phyloP scores from a whole-genome alignment of 2,329 filamentous ascomycete species.

The Diaporthe velutina region DNA sequence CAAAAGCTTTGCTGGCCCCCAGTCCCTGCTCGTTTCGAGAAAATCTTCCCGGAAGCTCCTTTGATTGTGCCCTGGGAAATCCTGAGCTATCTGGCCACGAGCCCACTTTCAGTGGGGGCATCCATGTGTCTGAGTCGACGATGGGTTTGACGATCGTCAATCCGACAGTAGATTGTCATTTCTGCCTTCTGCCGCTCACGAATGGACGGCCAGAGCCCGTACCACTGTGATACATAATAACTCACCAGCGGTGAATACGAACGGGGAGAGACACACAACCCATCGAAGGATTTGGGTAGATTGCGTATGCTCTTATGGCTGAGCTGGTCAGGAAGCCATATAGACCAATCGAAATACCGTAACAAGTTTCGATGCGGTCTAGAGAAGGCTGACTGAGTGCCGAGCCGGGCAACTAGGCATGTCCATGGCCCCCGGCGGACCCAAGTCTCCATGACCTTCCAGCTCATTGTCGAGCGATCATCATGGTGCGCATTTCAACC shows the following conservation, averaged over 20 bases:
- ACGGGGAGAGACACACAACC: constrained; percentile 1
- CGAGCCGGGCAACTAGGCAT: constrained; percentile 13
- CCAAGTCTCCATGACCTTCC: constrained; percentile 3
- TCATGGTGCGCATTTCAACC: neutral
- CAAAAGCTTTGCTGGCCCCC: constrained; percentile 3
- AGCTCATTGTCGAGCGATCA: constrained; percentile 8
- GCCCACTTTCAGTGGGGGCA: constrained; percentile 3
- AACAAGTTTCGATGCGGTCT: constrained; percentile 20
- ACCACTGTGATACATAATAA: neutral
- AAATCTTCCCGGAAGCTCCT: constrained; percentile 22
- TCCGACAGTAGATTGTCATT: constrained; percentile 28
- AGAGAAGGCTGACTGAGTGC: constrained; percentile 18
- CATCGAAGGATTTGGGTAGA: neutral
- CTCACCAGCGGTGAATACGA: constrained; percentile 23
- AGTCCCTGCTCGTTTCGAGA: constrained; percentile 21
- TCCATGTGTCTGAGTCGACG: constrained; percentile 15
- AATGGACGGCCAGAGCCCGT: neutral
- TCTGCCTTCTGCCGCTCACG: neutral
- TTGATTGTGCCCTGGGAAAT: neutral
- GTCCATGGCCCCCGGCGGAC: neutral
- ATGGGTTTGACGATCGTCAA: constrained; percentile 3
- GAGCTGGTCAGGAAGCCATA: neutral
- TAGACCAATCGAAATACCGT: constrained; percentile 1
- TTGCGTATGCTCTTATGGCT: constrained; percentile 18
- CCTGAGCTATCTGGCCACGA: constrained; percentile 5